Base-by-base conservation (phyloP, 768 basidiomycete genomes). In the Boletus tomentosulus region DNA sequence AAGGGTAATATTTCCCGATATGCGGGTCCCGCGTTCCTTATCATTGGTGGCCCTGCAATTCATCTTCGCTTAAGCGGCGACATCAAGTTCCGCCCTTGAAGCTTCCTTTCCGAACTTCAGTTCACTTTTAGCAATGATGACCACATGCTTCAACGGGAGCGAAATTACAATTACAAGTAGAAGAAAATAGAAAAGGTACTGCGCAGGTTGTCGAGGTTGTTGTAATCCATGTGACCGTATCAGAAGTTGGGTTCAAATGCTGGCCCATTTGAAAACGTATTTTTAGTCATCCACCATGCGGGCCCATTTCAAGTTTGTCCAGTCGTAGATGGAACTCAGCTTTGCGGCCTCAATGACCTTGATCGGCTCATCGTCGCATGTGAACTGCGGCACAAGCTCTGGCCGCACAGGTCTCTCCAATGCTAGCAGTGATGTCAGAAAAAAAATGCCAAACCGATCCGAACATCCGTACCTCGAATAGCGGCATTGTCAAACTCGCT, bases 1-100 rank as follows among this genome's bases (percentile, higher is more conserved):
- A 42, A 38, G 50, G 50, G 57, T 35, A 34, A 34, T 28, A 61
- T 64, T 66, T 58, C 66, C 66, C 48, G 62, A 66, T 68, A 59
- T 34, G 59, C 58, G 33, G 55, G 46, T 19, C 5, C 41, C 58
- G 57, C 48, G 57, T 60, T 51, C 48, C 44, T 45, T 19, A 45
- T 19, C 46, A 38, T 41, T 22, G 25, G 45, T 28, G 55, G 55
- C 62, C 67, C 66, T 69, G 57, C 22, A 52, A 55, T 63, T 66
- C 61, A 66, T 54, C 37, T 42, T 58, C 66, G 58, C 57, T 47
- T 63, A 62, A 51, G 56, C 60, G 50, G 60, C 60, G 62, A 51
- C 53, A 47, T 54, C 48, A 57, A 59, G 64, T 50, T 58, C 66
- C 64, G 65, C 55, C 60, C 44, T 45, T 45, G 27, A 48, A 46